Percentiles rank a stretch among this genome's conserved stretches.
Conservation (phyloP, 2,329 filamentous ascomycete species). For the Microcyclosporella mali region DNA sequence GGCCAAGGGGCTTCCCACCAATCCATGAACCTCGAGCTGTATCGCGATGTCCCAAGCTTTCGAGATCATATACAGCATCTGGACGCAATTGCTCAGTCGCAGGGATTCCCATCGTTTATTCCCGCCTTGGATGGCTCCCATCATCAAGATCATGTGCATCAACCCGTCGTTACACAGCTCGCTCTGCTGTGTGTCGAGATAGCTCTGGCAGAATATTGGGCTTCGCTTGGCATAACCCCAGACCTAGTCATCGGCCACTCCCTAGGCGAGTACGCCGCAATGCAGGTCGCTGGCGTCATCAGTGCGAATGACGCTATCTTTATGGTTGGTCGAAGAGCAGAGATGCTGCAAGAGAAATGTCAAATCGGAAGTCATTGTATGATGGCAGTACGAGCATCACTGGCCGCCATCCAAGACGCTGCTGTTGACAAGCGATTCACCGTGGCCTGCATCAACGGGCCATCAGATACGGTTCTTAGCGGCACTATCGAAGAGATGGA, state of each 20-base stretch:
- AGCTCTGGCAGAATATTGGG: constrained; percentile 28
- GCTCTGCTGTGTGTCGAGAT: constrained; percentile 38
- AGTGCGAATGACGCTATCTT: constrained; percentile 29
- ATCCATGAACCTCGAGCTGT: constrained; percentile 29
- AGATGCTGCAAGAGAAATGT: constrained; percentile 26
- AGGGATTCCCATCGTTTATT: constrained; percentile 31
- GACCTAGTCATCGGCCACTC: constrained; percentile 28
- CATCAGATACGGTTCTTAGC: constrained; percentile 20
- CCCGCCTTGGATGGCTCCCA: background rate
- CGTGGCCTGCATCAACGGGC: constrained; percentile 27
- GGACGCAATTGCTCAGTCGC: constrained; percentile 24
- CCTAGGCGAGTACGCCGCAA: constrained; percentile 37
- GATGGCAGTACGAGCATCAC: constrained; percentile 20
- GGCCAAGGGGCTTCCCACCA: constrained; percentile 32
- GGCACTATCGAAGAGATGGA: constrained; percentile 16
- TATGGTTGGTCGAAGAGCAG: constrained; percentile 33
- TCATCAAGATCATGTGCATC: constrained; percentile 7
- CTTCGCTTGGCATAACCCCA: constrained; percentile 26
- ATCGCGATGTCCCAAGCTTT: constrained; percentile 25
- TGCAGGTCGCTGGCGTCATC: constrained; percentile 33
- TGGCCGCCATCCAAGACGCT: background rate
- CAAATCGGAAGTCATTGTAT: constrained; percentile 21
- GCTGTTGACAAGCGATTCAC: constrained; percentile 1
- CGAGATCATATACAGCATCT: constrained; percentile 26
- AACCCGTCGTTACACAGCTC: constrained; percentile 32